A percentile compares a stretch with the other conserved stretches of the same genome.
Evolutionary conservation across 345 rosid species (phyloP).

Genomic region (Salix viminalis): DNA sequence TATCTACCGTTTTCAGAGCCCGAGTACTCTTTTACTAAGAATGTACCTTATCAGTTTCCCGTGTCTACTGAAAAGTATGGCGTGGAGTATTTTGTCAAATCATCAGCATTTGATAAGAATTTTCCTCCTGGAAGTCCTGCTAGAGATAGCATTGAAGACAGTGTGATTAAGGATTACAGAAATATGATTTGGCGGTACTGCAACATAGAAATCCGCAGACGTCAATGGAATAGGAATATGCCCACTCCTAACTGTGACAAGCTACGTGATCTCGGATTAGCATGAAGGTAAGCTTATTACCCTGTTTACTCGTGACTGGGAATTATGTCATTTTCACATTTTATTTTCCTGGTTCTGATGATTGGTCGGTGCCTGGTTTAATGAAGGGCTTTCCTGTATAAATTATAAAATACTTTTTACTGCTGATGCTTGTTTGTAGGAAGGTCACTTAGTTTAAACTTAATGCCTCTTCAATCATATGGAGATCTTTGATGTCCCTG

Average conservation of each 20-base stretch:
- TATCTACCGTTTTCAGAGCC: constrained; percentile 74
- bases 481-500: background rate
- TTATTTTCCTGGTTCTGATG: background rate
- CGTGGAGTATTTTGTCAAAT: constrained; percentile 66
- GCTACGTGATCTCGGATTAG: constrained; percentile 54
- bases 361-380: background rate
- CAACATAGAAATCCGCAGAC: constrained; percentile 67
- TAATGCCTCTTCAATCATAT: background rate
- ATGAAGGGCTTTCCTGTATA: constrained; percentile 10
- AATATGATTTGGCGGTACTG: constrained; percentile 63
- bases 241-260: constrained; percentile 75
- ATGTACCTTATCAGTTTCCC: constrained; percentile 54
- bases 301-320: background rate
- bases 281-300: constrained; percentile 44
- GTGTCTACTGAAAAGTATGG: constrained; percentile 62
- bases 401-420: background rate
- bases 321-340: background rate
- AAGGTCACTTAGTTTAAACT: background rate
- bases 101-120: constrained; percentile 58
- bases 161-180: constrained; percentile 66
- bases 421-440: background rate
- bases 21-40: constrained; percentile 62
- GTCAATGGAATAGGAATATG: constrained; percentile 68
- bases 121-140: constrained; percentile 65
- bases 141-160: constrained; percentile 58